Evolutionary conservation across 768 basidiomycete genomes (phyloP).

Genomic region (Suillus sp.): DNA sequence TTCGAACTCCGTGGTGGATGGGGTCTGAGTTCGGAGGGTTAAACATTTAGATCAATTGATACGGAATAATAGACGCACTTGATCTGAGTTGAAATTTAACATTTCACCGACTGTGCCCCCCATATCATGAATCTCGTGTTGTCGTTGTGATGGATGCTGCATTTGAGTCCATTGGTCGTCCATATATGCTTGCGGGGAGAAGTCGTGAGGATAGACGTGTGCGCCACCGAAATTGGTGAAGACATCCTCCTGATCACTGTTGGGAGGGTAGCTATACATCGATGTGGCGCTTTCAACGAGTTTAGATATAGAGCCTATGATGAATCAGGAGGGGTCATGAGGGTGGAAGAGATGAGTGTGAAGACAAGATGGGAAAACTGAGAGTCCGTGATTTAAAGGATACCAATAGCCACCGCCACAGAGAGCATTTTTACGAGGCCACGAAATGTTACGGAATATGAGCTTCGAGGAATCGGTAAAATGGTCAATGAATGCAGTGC

Average conservation of each 20-base stretch:
- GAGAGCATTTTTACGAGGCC: conserved; percentile 23
- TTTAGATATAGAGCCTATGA: not conserved
- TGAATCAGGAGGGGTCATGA: not conserved
- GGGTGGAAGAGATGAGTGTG: conserved; percentile 6
- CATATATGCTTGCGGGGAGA: not conserved
- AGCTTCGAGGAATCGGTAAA: conserved; percentile 13
- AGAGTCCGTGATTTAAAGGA: conserved; percentile 26
- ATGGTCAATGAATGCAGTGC: conserved; percentile 22
- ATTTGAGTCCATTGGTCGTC: not conserved
- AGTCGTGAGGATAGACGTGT: not conserved
- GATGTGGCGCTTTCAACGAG: not conserved
- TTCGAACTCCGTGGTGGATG: not conserved
- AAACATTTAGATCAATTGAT: not conserved
- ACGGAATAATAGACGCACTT: not conserved
- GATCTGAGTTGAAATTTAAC: not conserved
- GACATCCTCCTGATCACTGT: not conserved
- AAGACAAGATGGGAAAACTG: conserved; percentile 12
- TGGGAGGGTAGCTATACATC: not conserved
- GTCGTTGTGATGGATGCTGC: not conserved
- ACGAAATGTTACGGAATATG: conserved; percentile 23
- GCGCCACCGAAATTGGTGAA: not conserved
- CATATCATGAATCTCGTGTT: not conserved
- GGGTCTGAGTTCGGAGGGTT: not conserved
- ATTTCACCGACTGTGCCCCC: not conserved
- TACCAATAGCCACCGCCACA: conserved; percentile 15